Conservation (phyloP, 139 green algal genomes). For the Auxenochlorella protothecoides region DNA sequence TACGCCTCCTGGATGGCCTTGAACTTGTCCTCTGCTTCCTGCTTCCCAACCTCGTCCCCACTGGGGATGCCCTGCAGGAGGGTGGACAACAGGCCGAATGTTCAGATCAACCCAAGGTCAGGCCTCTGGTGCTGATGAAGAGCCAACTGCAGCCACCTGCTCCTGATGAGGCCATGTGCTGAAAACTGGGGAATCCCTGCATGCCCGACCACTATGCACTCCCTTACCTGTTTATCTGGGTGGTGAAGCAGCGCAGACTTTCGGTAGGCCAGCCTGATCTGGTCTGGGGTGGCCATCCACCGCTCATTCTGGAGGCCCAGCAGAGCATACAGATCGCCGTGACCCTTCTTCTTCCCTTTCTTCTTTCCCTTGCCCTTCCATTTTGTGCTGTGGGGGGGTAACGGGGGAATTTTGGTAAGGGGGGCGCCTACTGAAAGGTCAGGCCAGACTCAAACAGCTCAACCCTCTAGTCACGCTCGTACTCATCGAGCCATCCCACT, state of each 20-base stretch:
- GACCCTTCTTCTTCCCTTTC: constrained; percentile 48
- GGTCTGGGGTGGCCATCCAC: constrained; percentile 66
- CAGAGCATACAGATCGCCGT: constrained; percentile 54
- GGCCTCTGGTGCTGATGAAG: too few species aligned
- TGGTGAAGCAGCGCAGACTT: constrained; percentile 75
- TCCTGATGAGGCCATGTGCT: too few species aligned
- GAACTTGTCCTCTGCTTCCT: constrained; percentile 65
- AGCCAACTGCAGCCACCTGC: too few species aligned
- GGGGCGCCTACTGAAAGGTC: neutral
- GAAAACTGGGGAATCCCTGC: too few species aligned
- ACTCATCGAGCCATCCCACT: too few species aligned
- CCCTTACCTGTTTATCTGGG: constrained; percentile 75
- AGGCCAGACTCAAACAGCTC: too few species aligned
- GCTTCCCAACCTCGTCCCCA: constrained; percentile 31
- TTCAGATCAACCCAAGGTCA: too few species aligned
- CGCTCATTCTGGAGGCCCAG: constrained; percentile 62
- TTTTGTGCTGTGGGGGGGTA: constrained; percentile 23
- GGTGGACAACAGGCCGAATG: too few species aligned
- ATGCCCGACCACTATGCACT: constrained; percentile 11
- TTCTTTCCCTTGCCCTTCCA: constrained; percentile 57
- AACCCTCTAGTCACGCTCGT: too few species aligned
- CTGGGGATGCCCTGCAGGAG: neutral
- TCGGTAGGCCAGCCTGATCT: constrained; percentile 78
- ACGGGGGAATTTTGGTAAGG: neutral
- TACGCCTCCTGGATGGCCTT: constrained; percentile 79